Conservation (phyloP, 306 rosid species). For the Comarum palustre region DNA sequence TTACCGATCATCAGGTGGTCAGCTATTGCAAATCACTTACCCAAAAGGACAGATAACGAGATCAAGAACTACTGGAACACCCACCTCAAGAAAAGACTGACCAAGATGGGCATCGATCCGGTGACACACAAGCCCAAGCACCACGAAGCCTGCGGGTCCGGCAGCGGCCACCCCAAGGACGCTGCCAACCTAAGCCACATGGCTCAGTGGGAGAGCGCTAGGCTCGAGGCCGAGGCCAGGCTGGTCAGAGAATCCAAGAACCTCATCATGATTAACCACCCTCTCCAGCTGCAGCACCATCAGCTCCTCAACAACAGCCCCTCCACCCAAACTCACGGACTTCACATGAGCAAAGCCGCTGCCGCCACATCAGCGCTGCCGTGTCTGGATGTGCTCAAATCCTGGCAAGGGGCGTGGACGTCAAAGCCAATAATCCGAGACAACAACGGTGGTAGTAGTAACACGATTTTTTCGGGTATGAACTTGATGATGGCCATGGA, state of each 20-base stretch:
- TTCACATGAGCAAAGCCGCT: slow-evolving; percentile 19
- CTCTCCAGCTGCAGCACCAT: slow-evolving; percentile 29
- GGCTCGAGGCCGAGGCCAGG: slow-evolving; percentile 97
- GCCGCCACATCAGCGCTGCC: slow-evolving; percentile 31
- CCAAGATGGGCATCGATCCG: slow-evolving; percentile 96
- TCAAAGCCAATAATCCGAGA: slow-evolving; percentile 7
- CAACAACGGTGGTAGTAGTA: slow-evolving; percentile 8
- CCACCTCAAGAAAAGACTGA: slow-evolving; percentile 79
- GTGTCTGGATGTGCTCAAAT: slow-evolving; percentile 48
- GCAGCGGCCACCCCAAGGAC: slow-evolving; percentile 65
- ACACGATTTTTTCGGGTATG: slow-evolving; percentile 22
- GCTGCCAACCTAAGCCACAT: slow-evolving; percentile 89
- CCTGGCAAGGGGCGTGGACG: slow-evolving; percentile 57
- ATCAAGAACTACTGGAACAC: slow-evolving; percentile 98
- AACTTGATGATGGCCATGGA: slow-evolving; percentile 18
- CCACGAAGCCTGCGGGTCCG: slow-evolving; percentile 42
- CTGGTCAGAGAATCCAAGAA: slow-evolving; percentile 77
- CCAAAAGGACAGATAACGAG: slow-evolving; percentile 92
- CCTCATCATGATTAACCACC: slow-evolving; percentile 26
- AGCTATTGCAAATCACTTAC: slow-evolving; percentile 90
- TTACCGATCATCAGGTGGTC: slow-evolving; percentile 64
- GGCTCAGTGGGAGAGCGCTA: slow-evolving; percentile 99
- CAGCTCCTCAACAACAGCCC: slow-evolving; percentile 17
- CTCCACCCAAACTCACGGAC: slow-evolving; percentile 28
- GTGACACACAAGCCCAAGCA: slow-evolving; percentile 81